Base-by-base conservation (phyloP, 768 basidiomycete genomes). In the Suillus occidentalis region DNA sequence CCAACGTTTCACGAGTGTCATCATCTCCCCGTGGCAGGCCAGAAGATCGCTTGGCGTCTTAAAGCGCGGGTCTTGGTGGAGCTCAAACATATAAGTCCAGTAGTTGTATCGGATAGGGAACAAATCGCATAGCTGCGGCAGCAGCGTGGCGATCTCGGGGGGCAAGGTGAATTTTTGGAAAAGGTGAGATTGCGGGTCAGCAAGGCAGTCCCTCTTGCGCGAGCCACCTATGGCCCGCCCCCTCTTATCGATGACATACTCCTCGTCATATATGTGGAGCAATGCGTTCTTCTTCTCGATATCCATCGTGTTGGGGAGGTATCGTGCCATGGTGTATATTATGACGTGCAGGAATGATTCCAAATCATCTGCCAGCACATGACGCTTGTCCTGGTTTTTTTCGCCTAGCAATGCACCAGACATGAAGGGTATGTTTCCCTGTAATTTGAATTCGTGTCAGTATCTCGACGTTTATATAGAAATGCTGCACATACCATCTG, bases 351-450 rank as follows among this genome's bases (percentile, higher is more conserved):
- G 47, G n/a, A 37, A n/a, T 5, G 65, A 66, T 53, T 66, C 65
- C 22, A 66, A n/a, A 34, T 66, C 65, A 31, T 66, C 61, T 34
- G 14, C 28, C 18, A 63, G 22, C 4, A 6, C n/a, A 28, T 58
- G 62, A 4, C 6, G 60, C 36, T 72, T 72, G 16, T 12, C 18
- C 14, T 39, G 25, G 14, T 22, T 20, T 4, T 10, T n/a, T 62
- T n/a, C 18, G 14, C 36, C 9, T 22, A 65, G 14, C 6, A 78
- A 60, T 6, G 52, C 59, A 0, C 64, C 56, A 1, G 77, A 75
- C 68, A 76, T 75, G 59, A 61, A 61, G 31, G 53, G 40, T 45
- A 36, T 39, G 14, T 60, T 65, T 28, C 64, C 64, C 64, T 65
- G 18, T 25, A 25, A 47, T 45, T 22, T 49, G 34, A 55, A 42